Base-by-base conservation (phyloP, 208 protist genomes). In the Phytomonas sp. region DNA sequence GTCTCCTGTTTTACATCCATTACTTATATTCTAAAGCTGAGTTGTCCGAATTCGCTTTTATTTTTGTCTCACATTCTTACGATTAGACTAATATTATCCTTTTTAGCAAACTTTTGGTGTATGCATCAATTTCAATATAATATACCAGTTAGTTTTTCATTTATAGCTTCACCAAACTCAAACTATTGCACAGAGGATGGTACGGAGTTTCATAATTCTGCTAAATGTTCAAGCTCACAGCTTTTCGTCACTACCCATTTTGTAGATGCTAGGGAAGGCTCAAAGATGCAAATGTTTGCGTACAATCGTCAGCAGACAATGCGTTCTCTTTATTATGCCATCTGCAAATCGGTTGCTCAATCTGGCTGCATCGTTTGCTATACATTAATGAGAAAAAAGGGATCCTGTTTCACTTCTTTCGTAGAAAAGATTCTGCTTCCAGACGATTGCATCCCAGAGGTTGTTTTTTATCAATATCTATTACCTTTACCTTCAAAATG, bases 381-480 rank as follows among this genome's bases (percentile, higher is more conserved):
- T 30, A 59, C 5, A 20, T 13, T 23, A 37, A 51, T 31, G 61
- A 63, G 4, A 60, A 28, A 17, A 68, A 74, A 36, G 34, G 65
- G 20, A 40, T 26, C 2, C 23, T 78, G 0, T 68, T 46, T 37
- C 31, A 62, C 8, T 23, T 60, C 9, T 26, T 74, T 13, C 30
- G 67, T 80, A 0, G 72, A 79, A 51, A 68, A 40, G 6, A 68
- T 85, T 26, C 71, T 90, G 31, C 60, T 34, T 30, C 29, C 63
- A 15, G 36, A 37, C 15, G 79, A 80, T 56, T n/a, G 67, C 26
- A 67, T 88, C 29, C 82, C 85, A 17, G 29, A 66, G 33, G 7
- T 80, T 30, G 1, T 88, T 7, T 82, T 85, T 62, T 85, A 76
- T 68, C 85, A 91, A 65, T 60, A 62, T 53, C 28, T 63, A 28